phyloP scores from a whole-genome alignment of 2,329 filamentous ascomycete species.

The Fusarium dimerum region DNA sequence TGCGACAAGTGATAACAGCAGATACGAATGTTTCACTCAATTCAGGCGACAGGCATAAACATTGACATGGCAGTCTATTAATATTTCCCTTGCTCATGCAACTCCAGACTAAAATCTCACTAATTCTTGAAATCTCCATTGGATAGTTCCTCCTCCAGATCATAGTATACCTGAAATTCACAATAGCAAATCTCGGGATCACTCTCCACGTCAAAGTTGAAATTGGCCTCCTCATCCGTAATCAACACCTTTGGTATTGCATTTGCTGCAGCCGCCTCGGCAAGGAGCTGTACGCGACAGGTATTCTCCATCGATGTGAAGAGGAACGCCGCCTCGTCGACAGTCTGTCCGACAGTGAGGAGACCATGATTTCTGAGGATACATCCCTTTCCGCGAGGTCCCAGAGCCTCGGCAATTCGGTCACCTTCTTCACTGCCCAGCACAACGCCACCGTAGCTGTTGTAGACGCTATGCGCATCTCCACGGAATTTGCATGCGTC shows the following conservation, averaged over 20 bases:
- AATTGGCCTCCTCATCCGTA: constrained; percentile 43
- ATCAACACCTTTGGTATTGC: constrained; percentile 39
- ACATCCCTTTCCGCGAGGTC: constrained; percentile 55
- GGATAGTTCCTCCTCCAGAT: constrained; percentile 25
- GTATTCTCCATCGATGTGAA: constrained; percentile 68
- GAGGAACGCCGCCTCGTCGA: constrained; percentile 72
- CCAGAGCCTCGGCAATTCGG: constrained; percentile 63
- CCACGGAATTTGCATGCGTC: constrained; percentile 65
- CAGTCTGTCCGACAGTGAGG: constrained; percentile 67
- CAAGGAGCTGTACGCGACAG: constrained; percentile 48
- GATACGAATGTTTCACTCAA: too few relatives aligned
- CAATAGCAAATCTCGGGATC: constrained; percentile 29
- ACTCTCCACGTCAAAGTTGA: constrained; percentile 33
- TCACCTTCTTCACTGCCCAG: constrained; percentile 64
- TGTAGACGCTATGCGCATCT: constrained; percentile 63
- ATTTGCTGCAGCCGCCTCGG: constrained; percentile 31
- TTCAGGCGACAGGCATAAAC: too few relatives aligned
- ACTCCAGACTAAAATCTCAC: neutral
- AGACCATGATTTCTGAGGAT: constrained; percentile 73
- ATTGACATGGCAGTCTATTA: too few relatives aligned
- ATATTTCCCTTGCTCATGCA: too few relatives aligned
- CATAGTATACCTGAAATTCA: constrained; percentile 30
- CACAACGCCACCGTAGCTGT: constrained; percentile 52
- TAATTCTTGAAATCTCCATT: constrained; percentile 27
- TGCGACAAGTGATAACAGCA: too few relatives aligned